Percentiles rank a stretch among this genome's conserved stretches.
Conservation (phyloP, 106 monocot genomes). For the Acorus calamus region DNA sequence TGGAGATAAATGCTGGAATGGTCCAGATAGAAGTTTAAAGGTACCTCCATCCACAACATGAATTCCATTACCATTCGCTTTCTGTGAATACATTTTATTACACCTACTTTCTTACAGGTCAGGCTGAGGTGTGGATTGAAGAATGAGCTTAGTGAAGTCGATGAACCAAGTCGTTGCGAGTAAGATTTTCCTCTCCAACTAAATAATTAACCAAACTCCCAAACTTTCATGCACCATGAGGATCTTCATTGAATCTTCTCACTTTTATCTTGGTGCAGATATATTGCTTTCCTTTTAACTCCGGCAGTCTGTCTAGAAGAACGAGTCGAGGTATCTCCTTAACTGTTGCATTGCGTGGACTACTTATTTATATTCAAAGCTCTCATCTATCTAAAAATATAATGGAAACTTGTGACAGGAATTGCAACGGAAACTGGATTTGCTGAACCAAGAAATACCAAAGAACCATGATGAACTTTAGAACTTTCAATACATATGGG, state of each 20-base stretch:
- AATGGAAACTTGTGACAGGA: conserved; percentile 33
- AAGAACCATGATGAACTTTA: conserved; percentile 61
- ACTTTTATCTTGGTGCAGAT: conserved; percentile 29
- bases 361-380: neutral
- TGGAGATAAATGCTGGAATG: conserved; percentile 98
- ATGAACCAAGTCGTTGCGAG: conserved; percentile 99
- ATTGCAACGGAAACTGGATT: conserved; percentile 61
- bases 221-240: neutral
- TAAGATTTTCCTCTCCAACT: conserved; percentile 20
- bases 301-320: conserved; percentile 72
- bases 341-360: neutral
- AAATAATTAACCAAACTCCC: too few relatives aligned
- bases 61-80: too few relatives aligned
- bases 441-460: conserved; percentile 32
- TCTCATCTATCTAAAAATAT: neutral
- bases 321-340: conserved; percentile 48
- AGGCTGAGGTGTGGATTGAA: conserved; percentile 92
- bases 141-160: conserved; percentile 77
- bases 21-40: conserved; percentile 90
- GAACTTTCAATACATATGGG: too few relatives aligned
- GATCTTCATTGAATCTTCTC: neutral
- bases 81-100: neutral
- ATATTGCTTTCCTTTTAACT: conserved; percentile 63
- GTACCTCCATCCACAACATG: conserved; percentile 15
- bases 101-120: conserved; percentile 42